These are phyloP conservation scores for Amorphotheca resinae DNA, from an alignment of 495 filamentous ascomycete genomes.

Conservation along the genomic window DNA sequence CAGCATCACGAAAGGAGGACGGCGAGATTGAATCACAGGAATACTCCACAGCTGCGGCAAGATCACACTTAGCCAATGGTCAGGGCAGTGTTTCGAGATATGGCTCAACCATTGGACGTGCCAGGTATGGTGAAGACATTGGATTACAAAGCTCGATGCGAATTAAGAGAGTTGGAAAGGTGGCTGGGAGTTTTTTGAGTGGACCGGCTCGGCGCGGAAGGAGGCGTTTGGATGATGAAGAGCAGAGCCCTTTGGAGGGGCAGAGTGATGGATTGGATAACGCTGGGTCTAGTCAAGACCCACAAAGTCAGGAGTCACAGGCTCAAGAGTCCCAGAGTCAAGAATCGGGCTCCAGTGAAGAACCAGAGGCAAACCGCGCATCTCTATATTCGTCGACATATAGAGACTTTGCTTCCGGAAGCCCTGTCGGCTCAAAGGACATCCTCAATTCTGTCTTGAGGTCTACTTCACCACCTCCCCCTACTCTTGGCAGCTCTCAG, in stretches of 20 bases:
- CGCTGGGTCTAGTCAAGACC: slow-evolving; percentile 19
- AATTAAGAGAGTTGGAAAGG: slow-evolving; percentile 58
- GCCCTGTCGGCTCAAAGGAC: slow-evolving; percentile 18
- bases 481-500: slow-evolving; percentile 15
- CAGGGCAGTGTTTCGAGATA: slow-evolving; percentile 37
- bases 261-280: slow-evolving; percentile 20
- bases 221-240: slow-evolving; percentile 60
- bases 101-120: slow-evolving; percentile 36
- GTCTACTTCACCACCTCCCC: slow-evolving; percentile 19
- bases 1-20: slow-evolving; percentile 24
- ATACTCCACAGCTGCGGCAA: slow-evolving; percentile 29
- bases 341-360: slow-evolving; percentile 11
- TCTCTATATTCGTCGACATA: slow-evolving; percentile 13
- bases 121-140: slow-evolving; percentile 38
- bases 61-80: slow-evolving; percentile 22
- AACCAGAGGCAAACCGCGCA: slow-evolving; percentile 7
- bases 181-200: slow-evolving; percentile 60
- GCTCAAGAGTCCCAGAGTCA: slow-evolving; percentile 8
- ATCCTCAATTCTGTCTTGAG: slow-evolving; percentile 13
- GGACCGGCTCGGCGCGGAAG: slow-evolving; percentile 63
- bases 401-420: slow-evolving; percentile 19
- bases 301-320: slow-evolving; percentile 19
- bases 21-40: slow-evolving; percentile 23
- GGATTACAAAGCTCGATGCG: slow-evolving; percentile 57
- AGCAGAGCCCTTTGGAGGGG: slow-evolving; percentile 25